A percentile compares a stretch with the other conserved stretches of the same genome.
phyloP scores from a whole-genome alignment of 345 rosid genomes.

The Hibiscus tridactylites region DNA sequence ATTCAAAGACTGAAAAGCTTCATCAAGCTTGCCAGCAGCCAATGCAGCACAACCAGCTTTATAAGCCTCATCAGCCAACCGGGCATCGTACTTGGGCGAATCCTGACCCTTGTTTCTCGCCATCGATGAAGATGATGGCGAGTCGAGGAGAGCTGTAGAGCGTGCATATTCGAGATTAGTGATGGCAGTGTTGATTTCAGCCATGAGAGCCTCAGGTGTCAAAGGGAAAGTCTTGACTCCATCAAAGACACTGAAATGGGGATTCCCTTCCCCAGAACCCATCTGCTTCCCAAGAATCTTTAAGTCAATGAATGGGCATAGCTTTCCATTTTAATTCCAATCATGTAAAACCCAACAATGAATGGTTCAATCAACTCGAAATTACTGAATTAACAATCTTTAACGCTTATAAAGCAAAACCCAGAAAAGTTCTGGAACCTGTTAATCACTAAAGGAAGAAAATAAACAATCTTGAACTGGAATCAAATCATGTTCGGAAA shows the following conservation, averaged over 20 bases:
- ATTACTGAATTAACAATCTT: neutral
- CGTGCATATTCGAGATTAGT: constrained; percentile 43
- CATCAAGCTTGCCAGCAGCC: constrained; percentile 62
- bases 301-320: neutral
- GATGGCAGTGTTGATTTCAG: constrained; percentile 49
- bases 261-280: constrained; percentile 36
- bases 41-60: constrained; percentile 57
- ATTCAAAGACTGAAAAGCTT: constrained; percentile 53
- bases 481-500: neutral
- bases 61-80: constrained; percentile 54
- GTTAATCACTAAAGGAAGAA: neutral
- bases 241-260: constrained; percentile 40
- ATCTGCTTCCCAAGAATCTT: constrained; percentile 13
- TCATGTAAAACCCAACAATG: neutral
- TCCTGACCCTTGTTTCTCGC: constrained; percentile 14
- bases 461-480: neutral
- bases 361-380: neutral
- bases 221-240: constrained; percentile 33
- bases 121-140: constrained; percentile 28
- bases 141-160: constrained; percentile 31
- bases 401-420: neutral
- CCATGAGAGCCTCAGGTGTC: constrained; percentile 50
- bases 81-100: constrained; percentile 29
- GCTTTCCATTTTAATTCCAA: neutral
- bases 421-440: neutral